A percentile compares a stretch with the other conserved stretches of the same genome.
These are phyloP conservation scores for Nicotiana tabacum DNA, from an alignment of 257 asterid genomes.

Conservation along the genomic window DNA sequence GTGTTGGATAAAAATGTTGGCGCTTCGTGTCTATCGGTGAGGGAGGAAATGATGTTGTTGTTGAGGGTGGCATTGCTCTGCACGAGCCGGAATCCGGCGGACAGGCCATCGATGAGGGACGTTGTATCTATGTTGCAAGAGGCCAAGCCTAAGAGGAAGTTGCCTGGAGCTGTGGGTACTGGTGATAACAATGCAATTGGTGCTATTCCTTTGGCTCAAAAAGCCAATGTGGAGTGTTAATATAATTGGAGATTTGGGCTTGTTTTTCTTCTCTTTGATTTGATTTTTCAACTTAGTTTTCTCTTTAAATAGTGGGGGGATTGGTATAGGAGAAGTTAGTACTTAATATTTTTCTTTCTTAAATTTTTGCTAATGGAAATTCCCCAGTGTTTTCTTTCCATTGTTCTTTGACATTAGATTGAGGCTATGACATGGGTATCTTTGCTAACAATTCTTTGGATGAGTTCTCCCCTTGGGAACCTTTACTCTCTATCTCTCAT, in stretches of 20 bases:
- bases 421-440: neutral
- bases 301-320: slow-evolving; percentile 37
- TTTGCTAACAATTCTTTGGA: neutral
- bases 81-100: slow-evolving; percentile 76
- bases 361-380: slow-evolving; percentile 5
- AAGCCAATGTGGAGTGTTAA: slow-evolving; percentile 41
- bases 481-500: neutral
- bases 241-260: slow-evolving; percentile 15
- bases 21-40: slow-evolving; percentile 53
- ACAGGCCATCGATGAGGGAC: slow-evolving; percentile 92
- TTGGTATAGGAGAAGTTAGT: slow-evolving; percentile 45
- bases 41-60: slow-evolving; percentile 81
- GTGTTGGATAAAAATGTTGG: slow-evolving; percentile 70
- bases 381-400: neutral
- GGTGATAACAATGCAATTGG: slow-evolving; percentile 17
- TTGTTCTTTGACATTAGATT: neutral
- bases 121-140: slow-evolving; percentile 80
- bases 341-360: slow-evolving; percentile 6
- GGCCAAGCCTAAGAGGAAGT: slow-evolving; percentile 70
- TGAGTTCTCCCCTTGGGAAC: neutral
- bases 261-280: neutral
- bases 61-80: slow-evolving; percentile 83
- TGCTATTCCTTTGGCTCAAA: slow-evolving; percentile 28
- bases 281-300: neutral
- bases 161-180: slow-evolving; percentile 20